phyloP scores from a whole-genome alignment of 73 alveolate species.

The Uronychia binucleata region DNA sequence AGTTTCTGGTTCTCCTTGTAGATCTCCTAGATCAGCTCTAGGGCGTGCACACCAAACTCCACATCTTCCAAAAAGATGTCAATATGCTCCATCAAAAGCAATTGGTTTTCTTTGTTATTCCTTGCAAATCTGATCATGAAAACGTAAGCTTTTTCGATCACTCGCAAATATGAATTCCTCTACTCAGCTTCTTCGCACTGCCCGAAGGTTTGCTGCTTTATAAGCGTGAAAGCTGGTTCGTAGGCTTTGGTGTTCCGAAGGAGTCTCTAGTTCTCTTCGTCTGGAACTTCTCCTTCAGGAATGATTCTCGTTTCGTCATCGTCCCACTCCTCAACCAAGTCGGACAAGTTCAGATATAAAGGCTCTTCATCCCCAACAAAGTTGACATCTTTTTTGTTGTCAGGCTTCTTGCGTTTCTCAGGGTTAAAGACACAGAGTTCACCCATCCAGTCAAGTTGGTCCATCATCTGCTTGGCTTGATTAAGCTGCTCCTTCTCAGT shows the following conservation, averaged over 20 bases:
- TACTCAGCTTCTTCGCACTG: slow-evolving; percentile 15
- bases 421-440: slow-evolving; percentile 25
- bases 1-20: slow-evolving; percentile 26
- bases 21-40: slow-evolving; percentile 46
- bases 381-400: slow-evolving; percentile 8
- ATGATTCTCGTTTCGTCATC: neutral
- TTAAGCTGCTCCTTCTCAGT: slow-evolving; percentile 10
- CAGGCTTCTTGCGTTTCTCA: slow-evolving; percentile 13
- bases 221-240: slow-evolving; percentile 27
- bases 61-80: slow-evolving; percentile 42
- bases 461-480: slow-evolving; percentile 26
- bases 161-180: slow-evolving; percentile 26
- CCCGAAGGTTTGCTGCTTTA: slow-evolving; percentile 22
- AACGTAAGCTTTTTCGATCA: slow-evolving; percentile 32
- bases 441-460: slow-evolving; percentile 27
- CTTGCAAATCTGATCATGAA: slow-evolving; percentile 37
- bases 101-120: slow-evolving; percentile 46
- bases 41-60: slow-evolving; percentile 54
- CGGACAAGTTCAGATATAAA: slow-evolving; percentile 25
- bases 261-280: slow-evolving; percentile 30
- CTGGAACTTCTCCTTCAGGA: slow-evolving; percentile 13
- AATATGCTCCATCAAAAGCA: slow-evolving; percentile 28
- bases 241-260: slow-evolving; percentile 30
- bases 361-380: neutral
- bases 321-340: slow-evolving; percentile 3